Percentiles rank a stretch among this genome's conserved stretches.
Evolutionary conservation across 1,139 yeast species (phyloP).

Genomic region (Magnusiomyces paraingens): DNA sequence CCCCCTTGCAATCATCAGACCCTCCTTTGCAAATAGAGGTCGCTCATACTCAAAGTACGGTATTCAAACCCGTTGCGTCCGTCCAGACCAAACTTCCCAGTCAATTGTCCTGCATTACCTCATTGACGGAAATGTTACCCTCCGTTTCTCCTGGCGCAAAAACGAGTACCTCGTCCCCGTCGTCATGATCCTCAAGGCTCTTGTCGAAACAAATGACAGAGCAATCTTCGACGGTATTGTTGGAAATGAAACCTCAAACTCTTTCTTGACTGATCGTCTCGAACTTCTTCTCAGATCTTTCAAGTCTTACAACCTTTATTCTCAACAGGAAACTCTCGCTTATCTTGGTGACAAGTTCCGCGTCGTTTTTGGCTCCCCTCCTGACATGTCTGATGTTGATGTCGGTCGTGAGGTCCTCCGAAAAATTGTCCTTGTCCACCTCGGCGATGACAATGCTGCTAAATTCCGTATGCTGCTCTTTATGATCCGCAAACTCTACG

Average conservation of each 20-base stretch:
- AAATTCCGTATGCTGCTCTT: conserved; percentile 82
- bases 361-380: conserved; percentile 83
- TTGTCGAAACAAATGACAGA: conserved; percentile 84
- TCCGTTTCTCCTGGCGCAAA: conserved; percentile 94
- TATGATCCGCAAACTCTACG: conserved; percentile 91
- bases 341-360: conserved; percentile 94
- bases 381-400: conserved; percentile 80
- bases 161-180: conserved; percentile 93
- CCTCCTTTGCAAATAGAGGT: conserved; percentile 92
- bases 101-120: conserved; percentile 93
- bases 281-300: conserved; percentile 85
- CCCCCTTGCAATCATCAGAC: conserved; percentile 96
- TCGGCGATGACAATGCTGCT: conserved; percentile 55
- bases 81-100: conserved; percentile 97
- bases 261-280: conserved; percentile 95
- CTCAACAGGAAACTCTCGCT: conserved; percentile 83
- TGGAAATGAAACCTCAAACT: conserved; percentile 78
- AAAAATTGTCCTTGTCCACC: conserved; percentile 85
- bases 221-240: conserved; percentile 95
- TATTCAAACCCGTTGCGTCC: conserved; percentile 86
- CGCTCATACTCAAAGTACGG: conserved; percentile 84
- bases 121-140: conserved; percentile 92
- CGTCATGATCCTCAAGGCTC: conserved; percentile 84
- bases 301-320: conserved; percentile 70
- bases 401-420: conserved; percentile 82